Base-by-base conservation (phyloP, 2,329 filamentous ascomycete species). In the Leptographium wingfieldii region DNA sequence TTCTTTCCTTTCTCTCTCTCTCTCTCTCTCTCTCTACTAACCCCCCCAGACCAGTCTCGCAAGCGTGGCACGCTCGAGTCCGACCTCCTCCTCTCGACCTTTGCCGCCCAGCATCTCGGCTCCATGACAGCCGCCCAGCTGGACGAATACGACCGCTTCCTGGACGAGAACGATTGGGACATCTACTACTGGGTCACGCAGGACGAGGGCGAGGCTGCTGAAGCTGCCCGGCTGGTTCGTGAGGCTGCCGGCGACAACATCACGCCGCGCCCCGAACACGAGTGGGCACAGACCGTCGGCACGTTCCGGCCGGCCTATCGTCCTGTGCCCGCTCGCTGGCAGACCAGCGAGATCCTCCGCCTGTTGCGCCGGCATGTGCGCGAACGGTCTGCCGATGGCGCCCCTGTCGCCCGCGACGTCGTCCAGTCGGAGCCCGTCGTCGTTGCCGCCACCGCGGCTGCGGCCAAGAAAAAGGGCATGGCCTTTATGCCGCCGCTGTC, bases 111-210 rank as follows among this genome's bases (percentile, higher is more conserved):
- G 59, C 80, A 95, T 73, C 85, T 99, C 27, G 77, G 79, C 52
- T 76, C 76, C 63, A 95, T 99, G 89, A 82, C 81, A 1, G 73
- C 77, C 6, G 73, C 78, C 57, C 88, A 95, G 70, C 84, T 97
- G 67, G 74, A 82, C 67, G 83, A 95, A 73, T 97, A 94, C 77
- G 92, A 97, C 72, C 77, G 81, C 33, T 95, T 99, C 77, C 84
- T 99, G 60, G 94, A 99, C 73, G 94, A 99, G 76, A 99, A 99
- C 74, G 94, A 99, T 77, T 99, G 94, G 94, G 94, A 99, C 72
- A 96, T 99, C 63, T 99, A 99, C 80, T 99, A 99, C 80, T 99
- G 94, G 94, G 90, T 89, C 3, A 99, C 94, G 19, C 94, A 99
- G 73, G 85, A 90, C 59, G 71, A 75, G 64, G 56, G 16, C 49